A percentile compares a stretch with the other conserved stretches of the same genome.
These are phyloP conservation scores for Pontederia paniculata DNA, from an alignment of 176 grass and related monocot species.

Conservation along the genomic window DNA sequence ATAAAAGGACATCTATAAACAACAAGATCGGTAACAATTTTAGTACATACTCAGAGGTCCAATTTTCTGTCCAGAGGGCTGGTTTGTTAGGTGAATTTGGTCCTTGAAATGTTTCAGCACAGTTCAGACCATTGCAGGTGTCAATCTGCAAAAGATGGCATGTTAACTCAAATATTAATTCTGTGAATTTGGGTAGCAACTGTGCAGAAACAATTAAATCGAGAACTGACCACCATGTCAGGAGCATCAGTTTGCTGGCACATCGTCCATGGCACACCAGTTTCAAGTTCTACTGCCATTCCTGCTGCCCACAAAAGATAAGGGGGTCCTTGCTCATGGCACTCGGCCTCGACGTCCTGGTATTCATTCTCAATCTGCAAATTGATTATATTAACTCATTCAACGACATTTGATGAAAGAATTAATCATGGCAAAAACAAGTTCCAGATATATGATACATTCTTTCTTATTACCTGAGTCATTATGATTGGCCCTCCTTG, in stretches of 20 bases:
- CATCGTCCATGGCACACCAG: constrained; percentile 94
- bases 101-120: constrained; percentile 67
- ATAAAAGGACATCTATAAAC: constrained; percentile 1
- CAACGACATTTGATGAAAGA: no score
- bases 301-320: constrained; percentile 65
- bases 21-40: not conserved
- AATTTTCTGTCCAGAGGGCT: constrained; percentile 86
- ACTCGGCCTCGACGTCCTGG: constrained; percentile 60
- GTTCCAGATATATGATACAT: no score
- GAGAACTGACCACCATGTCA: constrained; percentile 52
- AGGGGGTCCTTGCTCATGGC: constrained; percentile 36
- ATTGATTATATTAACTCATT: no score
- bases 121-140: constrained; percentile 65
- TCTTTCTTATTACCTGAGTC: constrained; percentile 68
- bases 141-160: constrained; percentile 42
- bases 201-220: no score
- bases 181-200: constrained; percentile 2
- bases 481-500: constrained; percentile 87
- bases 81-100: constrained; percentile 79
- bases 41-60: constrained; percentile 47
- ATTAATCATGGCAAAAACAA: no score
- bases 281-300: constrained; percentile 55
- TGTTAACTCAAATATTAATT: no score
- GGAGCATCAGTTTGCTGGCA: constrained; percentile 95
- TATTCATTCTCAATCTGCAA: constrained; percentile 85